phyloP scores from a whole-genome alignment of 176 grass and related monocot genomes.

The bread wheat (Triticum aestivum) region IWGSC_CS_RefSeq_v2.1 NC_057796.1:11135841-11136340 shows the following conservation, averaged over 20 bases:
- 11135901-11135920: no score
- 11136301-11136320: no score
- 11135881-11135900: no score
- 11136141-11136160: neutral
- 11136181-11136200: neutral
- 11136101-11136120: neutral
- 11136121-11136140: neutral
- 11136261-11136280: no score
- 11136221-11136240: no score
- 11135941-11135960: neutral
- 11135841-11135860: neutral
- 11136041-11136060: neutral
- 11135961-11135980: no score
- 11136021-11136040: neutral
- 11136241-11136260: no score
- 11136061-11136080: neutral
- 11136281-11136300: no score
- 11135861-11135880: neutral
- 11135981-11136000: neutral
- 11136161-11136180: neutral
- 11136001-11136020: neutral
- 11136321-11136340: no score
- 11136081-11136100: no score
- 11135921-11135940: no score
- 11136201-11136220: neutral